Evolutionary conservation across 306 rosid genomes (phyloP), one percentile per base, ranked within the genome.

Genomic region (Pyrus bretschneideri): DNA sequence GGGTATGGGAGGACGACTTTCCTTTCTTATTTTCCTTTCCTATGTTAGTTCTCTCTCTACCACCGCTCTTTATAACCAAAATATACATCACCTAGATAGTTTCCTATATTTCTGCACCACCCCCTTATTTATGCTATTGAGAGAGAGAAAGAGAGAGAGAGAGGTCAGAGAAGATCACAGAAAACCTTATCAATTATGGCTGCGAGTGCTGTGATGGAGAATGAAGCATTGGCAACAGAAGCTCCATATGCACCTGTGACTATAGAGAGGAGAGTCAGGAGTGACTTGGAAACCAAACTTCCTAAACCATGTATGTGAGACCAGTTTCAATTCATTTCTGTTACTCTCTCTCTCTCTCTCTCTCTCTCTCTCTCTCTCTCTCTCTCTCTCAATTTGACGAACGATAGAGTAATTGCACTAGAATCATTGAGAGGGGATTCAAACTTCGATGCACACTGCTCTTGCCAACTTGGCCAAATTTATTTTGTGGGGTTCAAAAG

Each of bases 241-340:
- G 89, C 95, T 60, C 80, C 59, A 14, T 81, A 84, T 68, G 90
- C 92, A 40, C 96, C 92, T 0, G 82, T 87, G 62, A 88, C 97
- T 78, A 2, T 64, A 11, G 85, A 92, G 51, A 86, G 97, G 76
- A 90, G 66, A 83, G 84, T 94, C 72, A 84, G 95, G 66, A 78
- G 31, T 42, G 96, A 92, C 85, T 84, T 94, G 86, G 97, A 91
- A 76, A 66, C 78, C 78, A 62, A 86, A 45, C 78, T 94, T 51
- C 92, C 95, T 7, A 94, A 94, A 78, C 96, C 97, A 72, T 90
- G 97, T 90, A 29, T 35, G 81, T 49, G 3, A 49, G 55, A 49
- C 55, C 21, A 49, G 18, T 49, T 49, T 49, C 55, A 49, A 14
- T 49, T 49, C 18, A 17, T 49, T 49, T 35, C 8, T 35, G 38